Percentiles rank a stretch among this genome's conserved stretches.
phyloP scores from a whole-genome alignment of 257 asterid genomes.

The Anisodus tanguticus region DNA sequence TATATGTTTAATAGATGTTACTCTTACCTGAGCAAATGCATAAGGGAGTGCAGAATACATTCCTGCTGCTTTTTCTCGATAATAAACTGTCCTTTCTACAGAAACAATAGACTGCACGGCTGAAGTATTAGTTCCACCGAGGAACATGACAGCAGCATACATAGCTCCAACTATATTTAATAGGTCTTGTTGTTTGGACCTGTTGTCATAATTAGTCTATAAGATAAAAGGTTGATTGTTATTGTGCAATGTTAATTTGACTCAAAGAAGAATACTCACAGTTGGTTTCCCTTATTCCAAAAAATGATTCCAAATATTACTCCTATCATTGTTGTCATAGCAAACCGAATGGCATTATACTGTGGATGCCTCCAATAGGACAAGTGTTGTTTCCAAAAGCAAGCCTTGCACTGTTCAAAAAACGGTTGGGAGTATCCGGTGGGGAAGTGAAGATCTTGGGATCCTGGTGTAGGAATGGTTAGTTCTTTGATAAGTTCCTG shows the following conservation, averaged over 20 bases:
- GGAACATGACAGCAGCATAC: slow-evolving; percentile 82
- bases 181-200: slow-evolving; percentile 74
- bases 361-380: slow-evolving; percentile 84
- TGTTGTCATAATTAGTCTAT: slow-evolving; percentile 33
- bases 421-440: slow-evolving; percentile 68
- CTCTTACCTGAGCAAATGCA: slow-evolving; percentile 64
- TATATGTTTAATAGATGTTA: background rate
- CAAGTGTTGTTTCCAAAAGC: slow-evolving; percentile 80
- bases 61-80: slow-evolving; percentile 86
- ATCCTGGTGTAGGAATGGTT: slow-evolving; percentile 72
- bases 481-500: slow-evolving; percentile 69
- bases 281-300: slow-evolving; percentile 68
- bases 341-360: slow-evolving; percentile 68
- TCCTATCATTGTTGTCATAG: slow-evolving; percentile 66
- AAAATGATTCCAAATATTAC: slow-evolving; percentile 68
- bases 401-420: slow-evolving; percentile 66
- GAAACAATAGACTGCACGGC: slow-evolving; percentile 79
- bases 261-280: slow-evolving; percentile 48
- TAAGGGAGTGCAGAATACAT: slow-evolving; percentile 86
- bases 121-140: slow-evolving; percentile 75
- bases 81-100: slow-evolving; percentile 78
- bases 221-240: background rate
- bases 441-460: slow-evolving; percentile 58
- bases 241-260: background rate
- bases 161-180: slow-evolving; percentile 74